Evolutionary conservation across 345 rosid genomes (phyloP), one percentile per base, ranked within the genome.

Genomic region (Clarkia xantiana): DNA sequence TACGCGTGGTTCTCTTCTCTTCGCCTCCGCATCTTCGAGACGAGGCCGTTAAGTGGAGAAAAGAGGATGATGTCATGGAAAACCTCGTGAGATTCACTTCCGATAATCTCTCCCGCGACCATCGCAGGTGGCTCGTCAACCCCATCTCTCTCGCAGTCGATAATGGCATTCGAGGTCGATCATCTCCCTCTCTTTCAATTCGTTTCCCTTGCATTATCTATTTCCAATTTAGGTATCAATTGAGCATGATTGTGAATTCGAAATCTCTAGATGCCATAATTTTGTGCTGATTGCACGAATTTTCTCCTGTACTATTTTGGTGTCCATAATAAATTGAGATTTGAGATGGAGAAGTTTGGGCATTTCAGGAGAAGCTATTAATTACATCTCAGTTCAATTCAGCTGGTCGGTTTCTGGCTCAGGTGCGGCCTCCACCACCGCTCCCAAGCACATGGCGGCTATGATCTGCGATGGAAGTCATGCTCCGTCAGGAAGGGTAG

Each of bases 41-140:
- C 11, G 29, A 42, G 39, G 2, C 42, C 38, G 56, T 67, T 16
- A 68, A 62, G 61, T 56, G 56, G 51, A 58, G 45, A 15, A 15
- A 29, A 18, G 74, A 69, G n/a, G 79, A 45, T 16, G 91, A 88
- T 59, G 44, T 38, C 40, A 73, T 53, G 60, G 94, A 69, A 61
- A 84, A 81, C 62, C 64, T 88, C 41, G 63, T 76, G 53, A 67
- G 83, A 59, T 84, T 82, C 53, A 42, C 60, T 40, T 19, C 52
- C 63, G 76, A 86, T 19, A 54, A 58, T 1, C 53, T 78, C 20
- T 36, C 52, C 13, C 73, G 75, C 57, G 97, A 80, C 68, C 65
- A 73, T 10, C 94, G 97, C 41, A 94, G 97, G 23, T 84, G 97
- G 97, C 61, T 89, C 44, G 73, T 89, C 51, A 60, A 85, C 51